Conservation (phyloP, 2,329 filamentous ascomycete species). For the Exophiala spinifera region DNA sequence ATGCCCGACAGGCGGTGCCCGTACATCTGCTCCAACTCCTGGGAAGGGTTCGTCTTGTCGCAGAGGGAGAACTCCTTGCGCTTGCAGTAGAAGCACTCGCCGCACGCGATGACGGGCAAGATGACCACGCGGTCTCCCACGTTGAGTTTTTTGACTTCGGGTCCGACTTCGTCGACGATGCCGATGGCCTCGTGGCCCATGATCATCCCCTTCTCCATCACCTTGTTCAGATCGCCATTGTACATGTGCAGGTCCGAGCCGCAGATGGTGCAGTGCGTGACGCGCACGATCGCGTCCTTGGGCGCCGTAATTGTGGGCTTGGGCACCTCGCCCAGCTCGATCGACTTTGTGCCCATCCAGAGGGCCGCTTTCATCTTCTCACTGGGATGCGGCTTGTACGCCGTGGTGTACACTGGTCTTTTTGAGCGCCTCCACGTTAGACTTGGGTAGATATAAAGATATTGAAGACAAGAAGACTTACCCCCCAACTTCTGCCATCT, state of each 20-base stretch:
- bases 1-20: slow-evolving; percentile 34
- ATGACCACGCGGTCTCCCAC: slow-evolving; percentile 34
- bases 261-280: slow-evolving; percentile 36
- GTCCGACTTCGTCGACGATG: slow-evolving; percentile 31
- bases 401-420: slow-evolving; percentile 27
- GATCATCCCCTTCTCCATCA: slow-evolving; percentile 33
- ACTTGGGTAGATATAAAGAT: background rate
- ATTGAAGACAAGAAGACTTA: slow-evolving; percentile 3
- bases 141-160: slow-evolving; percentile 27
- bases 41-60: slow-evolving; percentile 33
- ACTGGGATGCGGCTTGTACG: slow-evolving; percentile 31
- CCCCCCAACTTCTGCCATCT: slow-evolving; percentile 8
- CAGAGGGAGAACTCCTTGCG: slow-evolving; percentile 35
- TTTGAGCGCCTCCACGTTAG: background rate
- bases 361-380: slow-evolving; percentile 34
- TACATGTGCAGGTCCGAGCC: slow-evolving; percentile 37
- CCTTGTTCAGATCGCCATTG: slow-evolving; percentile 32
- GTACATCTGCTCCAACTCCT: slow-evolving; percentile 31
- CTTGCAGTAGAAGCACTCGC: slow-evolving; percentile 33
- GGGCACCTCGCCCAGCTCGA: slow-evolving; percentile 35
- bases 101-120: slow-evolving; percentile 34
- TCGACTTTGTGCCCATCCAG: slow-evolving; percentile 32
- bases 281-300: slow-evolving; percentile 35
- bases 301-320: slow-evolving; percentile 35
- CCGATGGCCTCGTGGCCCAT: slow-evolving; percentile 35